These are phyloP conservation scores for Verticillium dahliae DNA, from an alignment of 2,329 filamentous ascomycete species.

Conservation along the genomic window DNA sequence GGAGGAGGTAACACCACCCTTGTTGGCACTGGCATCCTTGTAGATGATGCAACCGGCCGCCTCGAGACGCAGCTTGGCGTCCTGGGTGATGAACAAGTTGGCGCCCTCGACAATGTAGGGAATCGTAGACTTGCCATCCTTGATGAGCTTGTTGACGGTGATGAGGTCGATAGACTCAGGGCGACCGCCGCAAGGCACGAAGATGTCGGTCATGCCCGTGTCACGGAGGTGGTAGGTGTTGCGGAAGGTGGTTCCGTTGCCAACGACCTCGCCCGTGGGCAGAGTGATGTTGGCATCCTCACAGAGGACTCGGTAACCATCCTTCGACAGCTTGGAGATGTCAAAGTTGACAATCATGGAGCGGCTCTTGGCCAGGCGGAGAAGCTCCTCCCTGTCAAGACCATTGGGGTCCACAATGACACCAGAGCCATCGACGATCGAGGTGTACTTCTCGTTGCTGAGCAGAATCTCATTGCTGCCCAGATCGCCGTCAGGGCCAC, in stretches of 20 bases:
- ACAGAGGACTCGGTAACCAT: constrained; percentile 86
- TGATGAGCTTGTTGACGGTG: constrained; percentile 80
- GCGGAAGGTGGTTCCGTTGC: constrained; percentile 91
- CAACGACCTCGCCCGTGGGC: constrained; percentile 76
- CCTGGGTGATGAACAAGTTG: constrained; percentile 97
- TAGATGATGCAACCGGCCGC: constrained; percentile 91
- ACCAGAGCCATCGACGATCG: constrained; percentile 93
- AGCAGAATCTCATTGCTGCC: constrained; percentile 97
- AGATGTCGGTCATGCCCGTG: constrained; percentile 71
- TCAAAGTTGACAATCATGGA: constrained; percentile 90
- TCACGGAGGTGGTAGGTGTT: constrained; percentile 93
- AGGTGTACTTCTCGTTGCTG: constrained; percentile 90
- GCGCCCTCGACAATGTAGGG: constrained; percentile 97
- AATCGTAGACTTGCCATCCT: constrained; percentile 77
- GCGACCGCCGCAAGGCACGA: constrained; percentile 93
- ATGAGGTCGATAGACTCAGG: constrained; percentile 95
- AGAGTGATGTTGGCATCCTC: constrained; percentile 88
- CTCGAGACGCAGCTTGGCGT: constrained; percentile 91
- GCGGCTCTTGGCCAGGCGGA: constrained; percentile 77
- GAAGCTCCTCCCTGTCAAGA: constrained; percentile 74
- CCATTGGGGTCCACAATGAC: constrained; percentile 92
- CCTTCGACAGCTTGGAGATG: constrained; percentile 71
- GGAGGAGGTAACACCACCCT: constrained; percentile 95
- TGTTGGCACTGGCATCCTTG: constrained; percentile 98
- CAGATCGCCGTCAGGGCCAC: constrained; percentile 91